Percentiles rank a stretch among this genome's conserved stretches.
These are phyloP conservation scores for Pterocarpus santalinus DNA, from an alignment of 306 rosid genomes.

Conservation along the genomic window DNA sequence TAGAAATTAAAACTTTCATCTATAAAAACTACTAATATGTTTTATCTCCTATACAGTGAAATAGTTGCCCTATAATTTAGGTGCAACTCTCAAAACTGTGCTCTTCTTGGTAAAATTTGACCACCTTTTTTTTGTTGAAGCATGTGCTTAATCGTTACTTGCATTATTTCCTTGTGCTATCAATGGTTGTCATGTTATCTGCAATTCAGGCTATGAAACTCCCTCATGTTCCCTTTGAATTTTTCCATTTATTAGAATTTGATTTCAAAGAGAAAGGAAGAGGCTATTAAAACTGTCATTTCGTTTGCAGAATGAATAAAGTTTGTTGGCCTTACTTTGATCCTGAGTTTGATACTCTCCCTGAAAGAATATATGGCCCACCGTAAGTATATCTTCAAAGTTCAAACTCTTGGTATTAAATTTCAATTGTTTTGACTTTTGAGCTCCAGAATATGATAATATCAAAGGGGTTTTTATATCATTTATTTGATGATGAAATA, in stretches of 20 bases:
- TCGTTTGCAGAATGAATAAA: slow-evolving; percentile 61
- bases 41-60: neutral
- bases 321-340: slow-evolving; percentile 82
- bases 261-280: slow-evolving; percentile 1
- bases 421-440: neutral
- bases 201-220: neutral
- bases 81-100: neutral
- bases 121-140: slow-evolving; percentile 1
- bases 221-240: neutral
- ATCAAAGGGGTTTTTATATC: neutral
- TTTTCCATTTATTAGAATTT: neutral
- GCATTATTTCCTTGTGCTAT: neutral
- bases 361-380: slow-evolving; percentile 78
- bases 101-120: slow-evolving; percentile 18
- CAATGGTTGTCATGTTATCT: slow-evolving; percentile 1
- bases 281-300: neutral
- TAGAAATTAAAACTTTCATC: neutral
- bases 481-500: neutral
- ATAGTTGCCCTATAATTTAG: slow-evolving; percentile 6
- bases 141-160: neutral
- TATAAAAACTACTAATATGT: neutral
- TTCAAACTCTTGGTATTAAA: neutral
- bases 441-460: too few relatives aligned
- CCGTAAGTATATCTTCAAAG: slow-evolving; percentile 52
- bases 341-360: slow-evolving; percentile 74